These are phyloP conservation scores for Microdochium bolleyi DNA, from an alignment of 2,329 filamentous ascomycete genomes.

Conservation along the genomic window DNA sequence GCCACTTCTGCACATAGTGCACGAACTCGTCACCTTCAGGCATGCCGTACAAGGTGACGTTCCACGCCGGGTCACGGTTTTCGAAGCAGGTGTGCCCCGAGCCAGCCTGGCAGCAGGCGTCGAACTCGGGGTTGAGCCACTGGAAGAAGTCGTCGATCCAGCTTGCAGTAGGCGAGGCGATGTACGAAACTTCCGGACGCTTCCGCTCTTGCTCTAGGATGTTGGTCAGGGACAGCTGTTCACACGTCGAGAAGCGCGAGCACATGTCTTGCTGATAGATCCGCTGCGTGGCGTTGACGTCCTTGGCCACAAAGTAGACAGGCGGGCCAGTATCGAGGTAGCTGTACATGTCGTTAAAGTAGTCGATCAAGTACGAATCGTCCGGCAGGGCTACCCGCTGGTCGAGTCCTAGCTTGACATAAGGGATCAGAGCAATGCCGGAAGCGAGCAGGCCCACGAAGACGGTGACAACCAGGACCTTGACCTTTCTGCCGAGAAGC, in stretches of 20 bases:
- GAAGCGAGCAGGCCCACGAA: slow-evolving; percentile 87
- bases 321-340: slow-evolving; percentile 90
- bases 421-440: slow-evolving; percentile 75
- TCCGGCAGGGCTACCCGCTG: slow-evolving; percentile 91
- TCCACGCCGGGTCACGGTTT: slow-evolving; percentile 73
- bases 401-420: slow-evolving; percentile 80
- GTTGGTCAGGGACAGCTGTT: slow-evolving; percentile 76
- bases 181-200: slow-evolving; percentile 77
- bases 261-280: slow-evolving; percentile 78
- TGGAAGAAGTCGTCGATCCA: slow-evolving; percentile 97
- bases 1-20: slow-evolving; percentile 75
- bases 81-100: slow-evolving; percentile 68
- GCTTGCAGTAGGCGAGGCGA: slow-evolving; percentile 80
- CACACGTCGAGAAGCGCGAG: slow-evolving; percentile 83
- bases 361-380: slow-evolving; percentile 89
- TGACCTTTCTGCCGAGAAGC: slow-evolving; percentile 73
- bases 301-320: slow-evolving; percentile 88
- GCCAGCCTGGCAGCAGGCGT: slow-evolving; percentile 63
- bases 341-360: slow-evolving; percentile 91
- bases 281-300: slow-evolving; percentile 70
- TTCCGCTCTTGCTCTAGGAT: slow-evolving; percentile 92
- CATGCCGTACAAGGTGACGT: slow-evolving; percentile 83
- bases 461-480: slow-evolving; percentile 65
- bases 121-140: slow-evolving; percentile 86
- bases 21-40: slow-evolving; percentile 89